Conservation (phyloP, 1,284 basidiomycete genomes). For the Boletus mariae region DNA sequence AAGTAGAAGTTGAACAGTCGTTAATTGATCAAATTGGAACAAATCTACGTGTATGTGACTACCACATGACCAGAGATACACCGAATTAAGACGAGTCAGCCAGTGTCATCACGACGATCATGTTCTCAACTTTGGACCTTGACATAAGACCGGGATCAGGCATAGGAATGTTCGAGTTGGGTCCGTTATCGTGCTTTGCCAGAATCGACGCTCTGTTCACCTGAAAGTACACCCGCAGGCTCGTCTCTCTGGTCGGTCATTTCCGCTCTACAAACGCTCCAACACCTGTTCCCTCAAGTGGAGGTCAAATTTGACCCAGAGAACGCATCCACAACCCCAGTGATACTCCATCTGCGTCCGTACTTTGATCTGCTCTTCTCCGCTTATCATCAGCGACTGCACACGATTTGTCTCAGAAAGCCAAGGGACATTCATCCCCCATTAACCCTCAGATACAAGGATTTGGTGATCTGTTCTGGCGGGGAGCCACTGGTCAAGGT, state of each 20-base stretch:
- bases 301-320: constrained; percentile 83
- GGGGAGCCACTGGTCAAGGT: constrained; percentile 61
- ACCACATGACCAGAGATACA: not conserved
- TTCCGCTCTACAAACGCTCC: constrained; percentile 60
- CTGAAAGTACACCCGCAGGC: constrained; percentile 42
- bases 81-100: constrained; percentile 15
- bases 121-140: constrained; percentile 67
- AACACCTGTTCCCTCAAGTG: constrained; percentile 72
- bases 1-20: not conserved
- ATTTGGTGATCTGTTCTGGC: constrained; percentile 54
- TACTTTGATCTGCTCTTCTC: constrained; percentile 80
- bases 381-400: constrained; percentile 68
- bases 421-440: constrained; percentile 62
- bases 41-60: not conserved
- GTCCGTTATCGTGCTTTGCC: constrained; percentile 35
- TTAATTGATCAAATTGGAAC: not conserved
- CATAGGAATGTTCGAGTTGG: constrained; percentile 76
- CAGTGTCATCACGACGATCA: constrained; percentile 22
- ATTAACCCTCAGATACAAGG: constrained; percentile 68
- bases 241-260: constrained; percentile 79
- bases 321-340: constrained; percentile 64
- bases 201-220: not conserved
- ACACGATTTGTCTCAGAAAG: constrained; percentile 68
- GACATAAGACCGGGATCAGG: constrained; percentile 77
- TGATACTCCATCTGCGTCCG: constrained; percentile 74